Percentiles rank a stretch among this genome's conserved stretches.
Conservation (phyloP, 2,329 filamentous ascomycete species). For the Tolypocladium guangdongense region DNA sequence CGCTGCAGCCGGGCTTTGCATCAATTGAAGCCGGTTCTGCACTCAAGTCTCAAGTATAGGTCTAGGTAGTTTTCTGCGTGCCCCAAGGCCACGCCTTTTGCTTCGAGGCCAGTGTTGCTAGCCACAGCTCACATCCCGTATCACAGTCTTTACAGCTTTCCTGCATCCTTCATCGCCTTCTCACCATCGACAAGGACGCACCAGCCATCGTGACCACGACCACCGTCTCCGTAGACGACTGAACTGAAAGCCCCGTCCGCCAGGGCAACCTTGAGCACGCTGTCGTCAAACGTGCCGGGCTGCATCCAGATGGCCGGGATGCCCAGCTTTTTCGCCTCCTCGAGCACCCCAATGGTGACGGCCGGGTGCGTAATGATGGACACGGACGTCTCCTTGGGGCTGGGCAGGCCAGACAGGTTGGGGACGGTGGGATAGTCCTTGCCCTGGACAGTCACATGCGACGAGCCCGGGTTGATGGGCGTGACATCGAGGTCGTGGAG, state of each 20-base stretch:
- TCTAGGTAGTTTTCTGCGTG: background rate
- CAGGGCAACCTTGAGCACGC: conserved; percentile 58
- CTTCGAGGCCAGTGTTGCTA: too few species aligned
- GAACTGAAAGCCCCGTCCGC: conserved; percentile 51
- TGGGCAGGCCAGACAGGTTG: conserved; percentile 52
- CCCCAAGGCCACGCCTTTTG: too few species aligned
- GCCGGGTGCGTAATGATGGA: conserved; percentile 80
- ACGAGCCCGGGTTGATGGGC: conserved; percentile 67
- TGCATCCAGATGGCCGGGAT: conserved; percentile 77
- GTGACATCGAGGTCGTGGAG: conserved; percentile 63
- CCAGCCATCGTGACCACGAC: conserved; percentile 64
- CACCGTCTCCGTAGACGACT: conserved; percentile 56
- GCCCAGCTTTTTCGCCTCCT: conserved; percentile 65
- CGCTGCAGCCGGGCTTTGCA: background rate
- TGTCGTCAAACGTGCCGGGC: conserved; percentile 76
- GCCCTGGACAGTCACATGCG: conserved; percentile 50
- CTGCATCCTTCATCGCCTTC: conserved; percentile 43
- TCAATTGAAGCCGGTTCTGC: background rate
- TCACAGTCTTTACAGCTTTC: conserved; percentile 33
- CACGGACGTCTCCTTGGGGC: conserved; percentile 61
- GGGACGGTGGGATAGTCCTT: conserved; percentile 52
- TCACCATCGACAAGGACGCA: conserved; percentile 83
- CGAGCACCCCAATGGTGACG: conserved; percentile 62
- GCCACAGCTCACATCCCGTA: background rate
- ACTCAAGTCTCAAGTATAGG: background rate